Conservation (phyloP, 2,329 filamentous ascomycete species). For the Ophiostoma fasciatum region DNA sequence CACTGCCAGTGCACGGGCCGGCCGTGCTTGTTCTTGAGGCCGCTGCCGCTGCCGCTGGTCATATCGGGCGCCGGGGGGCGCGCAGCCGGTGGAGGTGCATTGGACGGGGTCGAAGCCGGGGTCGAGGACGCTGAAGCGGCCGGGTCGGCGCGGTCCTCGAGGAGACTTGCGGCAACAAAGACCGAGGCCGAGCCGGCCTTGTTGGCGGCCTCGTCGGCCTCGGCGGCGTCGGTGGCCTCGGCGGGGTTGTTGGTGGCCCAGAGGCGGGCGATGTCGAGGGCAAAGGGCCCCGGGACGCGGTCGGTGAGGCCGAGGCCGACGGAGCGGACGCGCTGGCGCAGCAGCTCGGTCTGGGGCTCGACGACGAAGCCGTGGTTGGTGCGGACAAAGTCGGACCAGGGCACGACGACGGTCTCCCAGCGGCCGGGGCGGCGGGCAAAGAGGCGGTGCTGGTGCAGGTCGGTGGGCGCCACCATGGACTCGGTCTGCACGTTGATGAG, state of each 20-base stretch:
- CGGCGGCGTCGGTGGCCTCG: constrained; percentile 20
- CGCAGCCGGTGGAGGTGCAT: too few relatives aligned
- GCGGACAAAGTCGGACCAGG: constrained; percentile 83
- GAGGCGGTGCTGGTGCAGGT: constrained; percentile 86
- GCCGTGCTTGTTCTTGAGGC: constrained; percentile 6
- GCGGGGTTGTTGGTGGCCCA: constrained; percentile 69
- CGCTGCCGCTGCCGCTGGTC: neutral
- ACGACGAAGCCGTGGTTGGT: constrained; percentile 88
- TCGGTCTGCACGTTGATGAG: constrained; percentile 94
- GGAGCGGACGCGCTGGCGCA: constrained; percentile 72
- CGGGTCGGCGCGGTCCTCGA: too few relatives aligned
- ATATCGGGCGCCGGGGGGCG: too few relatives aligned
- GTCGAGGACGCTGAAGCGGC: too few relatives aligned
- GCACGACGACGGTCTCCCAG: constrained; percentile 92
- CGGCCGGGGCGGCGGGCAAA: constrained; percentile 64
- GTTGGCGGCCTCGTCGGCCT: constrained; percentile 5
- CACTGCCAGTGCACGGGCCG: constrained; percentile 1
- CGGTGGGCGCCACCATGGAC: constrained; percentile 70
- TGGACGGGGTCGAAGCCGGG: too few relatives aligned
- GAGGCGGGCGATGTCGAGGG: constrained; percentile 68
- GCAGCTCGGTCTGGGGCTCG: constrained; percentile 81
- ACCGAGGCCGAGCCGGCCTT: neutral
- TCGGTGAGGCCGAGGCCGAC: constrained; percentile 84
- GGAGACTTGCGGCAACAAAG: too few relatives aligned
- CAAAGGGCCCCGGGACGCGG: constrained; percentile 74